Evolutionary conservation across 164 flowering plant species (phyloP).

Genomic region (Magnolia changhungtana): DNA sequence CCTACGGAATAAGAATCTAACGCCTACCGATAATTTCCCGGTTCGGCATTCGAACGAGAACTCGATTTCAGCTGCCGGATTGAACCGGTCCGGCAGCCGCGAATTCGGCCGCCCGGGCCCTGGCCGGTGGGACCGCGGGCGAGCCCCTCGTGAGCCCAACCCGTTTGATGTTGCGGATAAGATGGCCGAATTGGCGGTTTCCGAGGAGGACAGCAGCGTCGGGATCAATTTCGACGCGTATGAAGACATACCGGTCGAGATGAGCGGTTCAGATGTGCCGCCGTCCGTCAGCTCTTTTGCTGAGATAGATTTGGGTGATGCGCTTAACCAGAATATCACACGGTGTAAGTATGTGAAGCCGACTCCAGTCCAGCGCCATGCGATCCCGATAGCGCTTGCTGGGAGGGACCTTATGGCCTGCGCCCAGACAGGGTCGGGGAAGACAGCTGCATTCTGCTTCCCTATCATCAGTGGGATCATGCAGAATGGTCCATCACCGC

Average conservation of each 20-base stretch:
- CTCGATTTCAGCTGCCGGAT: neutral
- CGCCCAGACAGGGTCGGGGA: conserved; percentile 70
- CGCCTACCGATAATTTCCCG: neutral
- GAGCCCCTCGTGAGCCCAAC: conserved; percentile 17
- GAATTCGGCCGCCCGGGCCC: neutral
- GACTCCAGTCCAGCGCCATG: conserved; percentile 60
- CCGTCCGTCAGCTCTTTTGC: conserved; percentile 39
- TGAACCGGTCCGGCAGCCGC: neutral
- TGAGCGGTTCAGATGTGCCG: conserved; percentile 44
- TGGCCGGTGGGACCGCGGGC: neutral
- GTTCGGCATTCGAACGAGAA: neutral
- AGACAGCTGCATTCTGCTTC: conserved; percentile 66
- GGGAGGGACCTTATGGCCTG: conserved; percentile 73
- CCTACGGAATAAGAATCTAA: neutral
- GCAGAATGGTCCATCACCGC: conserved; percentile 10
- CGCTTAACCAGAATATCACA: conserved; percentile 39
- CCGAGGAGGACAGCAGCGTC: conserved; percentile 11
- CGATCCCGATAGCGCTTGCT: conserved; percentile 52
- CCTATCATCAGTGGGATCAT: conserved; percentile 52
- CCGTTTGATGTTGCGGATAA: conserved; percentile 23
- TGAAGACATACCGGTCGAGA: conserved; percentile 50
- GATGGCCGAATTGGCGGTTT: conserved; percentile 25
- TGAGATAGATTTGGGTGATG: conserved; percentile 46
- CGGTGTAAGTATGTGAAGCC: conserved; percentile 61
- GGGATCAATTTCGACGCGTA: conserved; percentile 45